These are phyloP conservation scores for Venturia effusa DNA, from an alignment of 2,329 filamentous ascomycete species.

Conservation along the genomic window DNA sequence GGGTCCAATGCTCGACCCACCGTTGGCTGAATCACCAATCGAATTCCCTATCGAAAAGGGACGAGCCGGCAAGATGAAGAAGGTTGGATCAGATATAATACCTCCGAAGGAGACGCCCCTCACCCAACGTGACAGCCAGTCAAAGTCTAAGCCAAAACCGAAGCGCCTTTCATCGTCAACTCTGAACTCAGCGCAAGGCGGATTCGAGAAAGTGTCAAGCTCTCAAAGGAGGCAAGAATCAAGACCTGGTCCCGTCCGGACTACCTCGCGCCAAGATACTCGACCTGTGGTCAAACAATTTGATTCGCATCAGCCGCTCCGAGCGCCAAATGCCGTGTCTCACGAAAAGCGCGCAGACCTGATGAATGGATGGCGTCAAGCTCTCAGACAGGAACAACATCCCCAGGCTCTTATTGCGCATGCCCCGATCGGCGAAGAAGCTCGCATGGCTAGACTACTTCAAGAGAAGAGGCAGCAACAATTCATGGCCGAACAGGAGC, in stretches of 20 bases:
- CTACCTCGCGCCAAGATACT: slow-evolving; percentile 11
- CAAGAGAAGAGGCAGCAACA: slow-evolving; percentile 53
- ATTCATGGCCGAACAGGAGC: slow-evolving; percentile 47
- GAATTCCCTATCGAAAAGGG: background rate
- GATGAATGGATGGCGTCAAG: slow-evolving; percentile 26
- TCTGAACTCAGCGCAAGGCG: slow-evolving; percentile 18
- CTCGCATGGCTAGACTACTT: slow-evolving; percentile 37
- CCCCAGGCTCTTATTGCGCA: slow-evolving; percentile 16
- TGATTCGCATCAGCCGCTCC: slow-evolving; percentile 28
- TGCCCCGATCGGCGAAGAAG: slow-evolving; percentile 22
- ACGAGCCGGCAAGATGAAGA: slow-evolving; percentile 7
- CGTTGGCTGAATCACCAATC: background rate
- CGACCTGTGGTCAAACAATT: slow-evolving; percentile 15
- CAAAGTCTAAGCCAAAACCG: background rate
- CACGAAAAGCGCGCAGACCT: slow-evolving; percentile 19
- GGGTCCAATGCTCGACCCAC: background rate
- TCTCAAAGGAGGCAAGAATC: slow-evolving; percentile 45
- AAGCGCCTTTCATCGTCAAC: background rate
- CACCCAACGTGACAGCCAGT: background rate
- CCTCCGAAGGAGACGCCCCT: background rate
- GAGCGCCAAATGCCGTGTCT: slow-evolving; percentile 18
- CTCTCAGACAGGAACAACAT: slow-evolving; percentile 19
- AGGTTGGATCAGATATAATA: background rate
- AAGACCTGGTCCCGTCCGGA: slow-evolving; percentile 19
- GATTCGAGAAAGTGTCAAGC: slow-evolving; percentile 60